These are phyloP conservation scores for Lotus japonicus DNA, from an alignment of 306 rosid genomes.

Conservation along the genomic window DNA sequence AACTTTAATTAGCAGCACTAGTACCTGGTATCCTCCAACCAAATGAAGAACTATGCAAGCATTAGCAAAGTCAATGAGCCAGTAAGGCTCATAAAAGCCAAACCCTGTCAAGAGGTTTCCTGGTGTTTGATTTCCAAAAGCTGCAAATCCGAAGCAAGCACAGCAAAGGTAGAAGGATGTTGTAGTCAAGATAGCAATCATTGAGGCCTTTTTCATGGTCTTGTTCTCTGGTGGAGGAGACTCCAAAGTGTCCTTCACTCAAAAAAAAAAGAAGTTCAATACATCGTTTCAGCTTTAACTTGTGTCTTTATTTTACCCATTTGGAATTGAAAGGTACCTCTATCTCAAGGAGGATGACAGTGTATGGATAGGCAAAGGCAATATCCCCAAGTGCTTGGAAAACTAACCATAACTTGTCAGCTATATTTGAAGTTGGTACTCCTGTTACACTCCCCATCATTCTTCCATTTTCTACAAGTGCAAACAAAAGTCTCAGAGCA, in stretches of 20 bases:
- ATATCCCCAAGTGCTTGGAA: constrained; percentile 86
- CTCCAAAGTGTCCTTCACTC: constrained; percentile 66
- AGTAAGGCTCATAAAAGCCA: constrained; percentile 74
- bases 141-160: constrained; percentile 84
- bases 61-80: constrained; percentile 86
- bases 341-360: constrained; percentile 65
- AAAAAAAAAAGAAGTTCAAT: constrained; percentile 1
- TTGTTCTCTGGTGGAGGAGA: constrained; percentile 76
- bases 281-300: background rate
- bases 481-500: background rate
- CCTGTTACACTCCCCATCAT: constrained; percentile 71
- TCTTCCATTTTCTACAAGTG: constrained; percentile 59
- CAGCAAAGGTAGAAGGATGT: constrained; percentile 87
- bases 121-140: constrained; percentile 73
- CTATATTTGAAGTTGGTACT: constrained; percentile 46
- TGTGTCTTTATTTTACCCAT: background rate
- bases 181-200: constrained; percentile 41
- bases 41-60: constrained; percentile 78
- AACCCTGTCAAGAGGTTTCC: constrained; percentile 86
- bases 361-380: constrained; percentile 84
- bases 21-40: constrained; percentile 95
- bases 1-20: background rate
- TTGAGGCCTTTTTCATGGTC: constrained; percentile 79
- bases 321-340: constrained; percentile 46
- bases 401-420: constrained; percentile 51